phyloP scores from a whole-genome alignment of 2,329 filamentous ascomycete species.

The Hortaea werneckii region DNA sequence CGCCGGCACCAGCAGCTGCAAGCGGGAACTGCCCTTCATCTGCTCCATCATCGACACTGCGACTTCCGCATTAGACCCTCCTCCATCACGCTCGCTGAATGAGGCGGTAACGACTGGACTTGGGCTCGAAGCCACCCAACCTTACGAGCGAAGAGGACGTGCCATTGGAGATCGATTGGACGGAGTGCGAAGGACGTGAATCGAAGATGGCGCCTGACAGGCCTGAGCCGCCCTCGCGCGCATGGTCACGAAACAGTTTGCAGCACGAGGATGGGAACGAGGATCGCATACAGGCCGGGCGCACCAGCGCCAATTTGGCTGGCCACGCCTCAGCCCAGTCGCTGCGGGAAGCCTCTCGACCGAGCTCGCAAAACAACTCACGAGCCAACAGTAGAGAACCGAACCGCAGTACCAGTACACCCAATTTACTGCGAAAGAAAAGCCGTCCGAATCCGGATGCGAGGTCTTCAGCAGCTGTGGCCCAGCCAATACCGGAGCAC shows the following conservation, averaged over 20 bases:
- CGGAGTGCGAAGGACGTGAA: neutral
- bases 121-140: neutral
- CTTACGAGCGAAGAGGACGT: no score
- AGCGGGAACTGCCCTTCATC: neutral
- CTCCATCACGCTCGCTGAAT: neutral
- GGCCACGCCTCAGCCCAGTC: constrained; percentile 26
- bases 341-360: constrained; percentile 20
- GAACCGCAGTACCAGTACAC: constrained; percentile 6
- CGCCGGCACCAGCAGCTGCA: neutral
- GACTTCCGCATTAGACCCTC: neutral
- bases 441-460: neutral
- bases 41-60: neutral
- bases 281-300: constrained; percentile 24
- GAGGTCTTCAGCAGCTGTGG: no score
- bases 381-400: constrained; percentile 1
- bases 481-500: constrained; percentile 2
- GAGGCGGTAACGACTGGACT: neutral
- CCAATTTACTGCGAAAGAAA: constrained; percentile 11
- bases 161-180: no score
- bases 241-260: constrained; percentile 3
- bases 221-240: constrained; percentile 3
- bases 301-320: constrained; percentile 21
- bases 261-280: constrained; percentile 10
- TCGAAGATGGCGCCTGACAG: constrained; percentile 3
- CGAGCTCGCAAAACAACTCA: constrained; percentile 4